Base-by-base conservation (phyloP, 805 yeast species). In the Nakazawaea ernobii region DNA sequence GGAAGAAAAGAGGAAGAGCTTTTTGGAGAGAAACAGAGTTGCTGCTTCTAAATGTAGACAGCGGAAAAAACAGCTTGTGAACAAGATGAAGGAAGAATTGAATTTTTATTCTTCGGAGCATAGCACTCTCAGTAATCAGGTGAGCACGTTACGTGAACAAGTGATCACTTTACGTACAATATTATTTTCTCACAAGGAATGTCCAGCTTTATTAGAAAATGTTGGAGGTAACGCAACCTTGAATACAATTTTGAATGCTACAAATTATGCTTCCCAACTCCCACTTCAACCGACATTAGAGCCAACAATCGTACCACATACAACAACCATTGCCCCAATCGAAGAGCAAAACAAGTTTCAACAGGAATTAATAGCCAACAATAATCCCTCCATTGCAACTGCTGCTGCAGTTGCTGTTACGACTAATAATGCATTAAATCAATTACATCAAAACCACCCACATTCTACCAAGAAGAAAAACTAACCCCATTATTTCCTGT, bases 11-110 rank as follows among this genome's bases (percentile, higher is more conserved):
- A 77, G 97, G 24, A 79, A 80, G 59, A 82, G 75, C 55, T 92
- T 92, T 56, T 66, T 94, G 53, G 99, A 94, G 62, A 75, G 98
- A 56, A 94, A 94, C 64, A 74, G 99, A 50, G 82, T 92, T 10
- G 99, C 99, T 0, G 99, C 99, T 0, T 83, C 95, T n/a, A 91
- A 90, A 61, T 94, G 98, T 70, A 79, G 99, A 53, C 95, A 86
- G 66, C 77, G 98, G 30, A 94, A 94, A 73, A 94, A 94, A 69
- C 89, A 87, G 61, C 84, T 85, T 72, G 77, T 90, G 32, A 82
- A 79, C 49, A 85, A 84, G 55, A 84, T 94, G 79, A 95, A 90
- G 61, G 79, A 74, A 41, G 95, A 90, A 60, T 73, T 89, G 45
- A 74, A 80, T 39, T 82, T 77, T 56, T 88, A 82, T 60, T 74